phyloP scores from a whole-genome alignment of 2,329 filamentous ascomycete genomes.

The Eutypella sp. region DNA sequence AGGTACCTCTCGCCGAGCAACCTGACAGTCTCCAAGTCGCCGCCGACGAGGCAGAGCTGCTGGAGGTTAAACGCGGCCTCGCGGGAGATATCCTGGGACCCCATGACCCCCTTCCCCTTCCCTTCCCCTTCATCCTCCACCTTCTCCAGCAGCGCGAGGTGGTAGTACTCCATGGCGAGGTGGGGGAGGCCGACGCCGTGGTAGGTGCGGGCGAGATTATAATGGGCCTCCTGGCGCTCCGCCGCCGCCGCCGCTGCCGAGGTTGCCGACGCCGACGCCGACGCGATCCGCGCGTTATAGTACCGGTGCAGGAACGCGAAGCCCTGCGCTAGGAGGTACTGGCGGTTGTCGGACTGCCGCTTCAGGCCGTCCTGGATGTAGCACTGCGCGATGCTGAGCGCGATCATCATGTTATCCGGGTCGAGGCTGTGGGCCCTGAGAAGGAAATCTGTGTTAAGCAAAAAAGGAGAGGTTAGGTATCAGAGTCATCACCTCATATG shows the following conservation, averaged over 20 bases:
- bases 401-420: conserved; percentile 70
- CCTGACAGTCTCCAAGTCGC: conserved; percentile 19
- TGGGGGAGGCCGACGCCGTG: conserved; percentile 69
- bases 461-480: too few species aligned
- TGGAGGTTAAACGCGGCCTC: conserved; percentile 27
- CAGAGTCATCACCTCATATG: too few species aligned
- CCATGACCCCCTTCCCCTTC: conserved; percentile 11
- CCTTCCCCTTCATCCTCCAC: conserved; percentile 9
- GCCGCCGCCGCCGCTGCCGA: conserved; percentile 12
- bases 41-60: conserved; percentile 25
- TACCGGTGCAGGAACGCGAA: conserved; percentile 76
- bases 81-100: conserved; percentile 17
- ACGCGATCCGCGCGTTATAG: conserved; percentile 38
- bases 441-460: conserved; percentile 72
- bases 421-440: conserved; percentile 71
- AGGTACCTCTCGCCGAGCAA: conserved; percentile 19
- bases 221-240: conserved; percentile 67
- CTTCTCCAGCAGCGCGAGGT: conserved; percentile 36
- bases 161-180: conserved; percentile 69
- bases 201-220: conserved; percentile 73
- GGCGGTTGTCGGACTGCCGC: conserved; percentile 81
- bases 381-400: conserved; percentile 73
- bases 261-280: conserved; percentile 26
- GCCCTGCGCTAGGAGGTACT: conserved; percentile 82
- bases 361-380: conserved; percentile 90